Percentiles rank a stretch among this genome's conserved stretches.
Evolutionary conservation across 139 green algal genomes (phyloP).

Genomic region (Ulvella scutata): DNA sequence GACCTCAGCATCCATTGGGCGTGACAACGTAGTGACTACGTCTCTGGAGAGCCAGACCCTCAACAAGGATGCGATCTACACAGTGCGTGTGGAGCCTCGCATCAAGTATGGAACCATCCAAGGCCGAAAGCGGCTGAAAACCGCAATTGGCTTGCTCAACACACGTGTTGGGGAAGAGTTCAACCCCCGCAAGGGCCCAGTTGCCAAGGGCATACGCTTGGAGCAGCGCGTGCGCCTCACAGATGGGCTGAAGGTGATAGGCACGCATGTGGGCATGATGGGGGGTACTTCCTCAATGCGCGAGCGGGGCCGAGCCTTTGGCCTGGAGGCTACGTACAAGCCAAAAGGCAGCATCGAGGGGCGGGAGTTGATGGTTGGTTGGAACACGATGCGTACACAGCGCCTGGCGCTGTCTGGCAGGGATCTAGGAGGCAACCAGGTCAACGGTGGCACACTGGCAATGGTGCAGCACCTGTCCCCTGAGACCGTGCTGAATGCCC

Average conservation of each 20-base stretch:
- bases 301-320: neutral
- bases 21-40: neutral
- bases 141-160: neutral
- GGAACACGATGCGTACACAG: neutral
- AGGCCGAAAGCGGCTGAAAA: neutral
- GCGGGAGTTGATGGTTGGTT: conserved; percentile 1
- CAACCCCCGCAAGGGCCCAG: neutral
- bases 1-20: neutral
- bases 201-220: neutral
- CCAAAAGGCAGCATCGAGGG: neutral
- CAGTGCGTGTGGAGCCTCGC: neutral
- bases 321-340: neutral
- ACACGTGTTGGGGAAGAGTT: neutral
- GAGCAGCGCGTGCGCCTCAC: neutral
- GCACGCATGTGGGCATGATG: neutral
- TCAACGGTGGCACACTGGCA: neutral
- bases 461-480: neutral
- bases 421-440: neutral
- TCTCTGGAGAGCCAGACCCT: neutral
- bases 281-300: neutral
- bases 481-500: neutral
- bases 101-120: neutral
- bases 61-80: neutral
- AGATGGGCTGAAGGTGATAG: neutral
- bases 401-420: neutral